A percentile compares a stretch with the other conserved stretches of the same genome.
Conservation (phyloP, 768 basidiomycete species). For the Lentinula edodes region DNA sequence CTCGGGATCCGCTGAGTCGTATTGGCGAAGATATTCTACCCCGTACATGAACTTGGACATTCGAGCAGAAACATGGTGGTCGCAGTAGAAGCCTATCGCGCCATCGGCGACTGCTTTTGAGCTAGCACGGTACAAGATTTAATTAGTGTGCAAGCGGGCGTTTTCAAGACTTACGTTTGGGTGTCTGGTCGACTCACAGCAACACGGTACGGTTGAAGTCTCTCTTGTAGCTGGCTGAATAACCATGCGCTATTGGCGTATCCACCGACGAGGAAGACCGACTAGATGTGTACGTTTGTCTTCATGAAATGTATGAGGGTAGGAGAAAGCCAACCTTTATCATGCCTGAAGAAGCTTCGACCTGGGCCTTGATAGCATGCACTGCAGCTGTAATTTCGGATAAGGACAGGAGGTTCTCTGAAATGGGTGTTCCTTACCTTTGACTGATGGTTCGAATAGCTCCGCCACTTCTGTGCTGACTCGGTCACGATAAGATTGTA, state of each 20-base stretch:
- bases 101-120: slow-evolving; percentile 86
- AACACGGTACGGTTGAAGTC: slow-evolving; percentile 48
- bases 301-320: background rate
- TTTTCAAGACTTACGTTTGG: slow-evolving; percentile 52
- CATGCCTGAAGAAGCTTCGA: slow-evolving; percentile 59
- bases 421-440: slow-evolving; percentile 28
- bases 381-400: slow-evolving; percentile 43
- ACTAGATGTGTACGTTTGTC: slow-evolving; percentile 29
- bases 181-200: slow-evolving; percentile 72
- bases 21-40: slow-evolving; percentile 70
- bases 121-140: slow-evolving; percentile 26
- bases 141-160: background rate
- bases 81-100: slow-evolving; percentile 79
- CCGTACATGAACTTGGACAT: slow-evolving; percentile 82
- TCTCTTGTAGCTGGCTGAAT: slow-evolving; percentile 69
- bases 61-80: slow-evolving; percentile 78
- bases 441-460: slow-evolving; percentile 74
- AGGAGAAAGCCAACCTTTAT: slow-evolving; percentile 44
- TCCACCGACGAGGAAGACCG: slow-evolving; percentile 80
- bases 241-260: slow-evolving; percentile 83
- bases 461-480: slow-evolving; percentile 50
- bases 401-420: background rate
- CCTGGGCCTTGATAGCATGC: slow-evolving; percentile 62
- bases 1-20: slow-evolving; percentile 58
- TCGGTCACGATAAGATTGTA: background rate